phyloP scores from a whole-genome alignment of 176 grass and related monocot species.

The Eragrostis curvula region DNA sequence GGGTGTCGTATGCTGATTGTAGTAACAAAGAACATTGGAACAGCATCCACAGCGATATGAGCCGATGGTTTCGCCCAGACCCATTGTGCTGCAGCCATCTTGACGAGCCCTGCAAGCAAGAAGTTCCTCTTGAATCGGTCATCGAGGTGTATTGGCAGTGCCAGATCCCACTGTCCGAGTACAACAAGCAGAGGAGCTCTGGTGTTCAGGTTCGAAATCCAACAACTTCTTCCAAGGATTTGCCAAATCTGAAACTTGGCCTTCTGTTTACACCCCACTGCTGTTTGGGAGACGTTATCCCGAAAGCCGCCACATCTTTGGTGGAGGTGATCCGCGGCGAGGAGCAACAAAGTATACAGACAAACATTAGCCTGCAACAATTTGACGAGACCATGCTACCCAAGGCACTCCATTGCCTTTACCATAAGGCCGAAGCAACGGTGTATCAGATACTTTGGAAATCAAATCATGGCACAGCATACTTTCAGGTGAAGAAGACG shows the following conservation, averaged over 20 bases:
- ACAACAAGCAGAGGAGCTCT: not conserved
- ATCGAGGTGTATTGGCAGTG: conserved; percentile 10
- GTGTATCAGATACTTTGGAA: conserved; percentile 20
- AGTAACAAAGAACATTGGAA: conserved; percentile 16
- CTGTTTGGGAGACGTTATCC: not conserved
- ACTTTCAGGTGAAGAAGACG: conserved; percentile 1
- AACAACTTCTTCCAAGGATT: not conserved
- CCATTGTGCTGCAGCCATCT: conserved; percentile 5
- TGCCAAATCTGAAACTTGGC: conserved; percentile 5
- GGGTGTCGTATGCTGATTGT: not conserved
- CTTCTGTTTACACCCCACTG: not conserved
- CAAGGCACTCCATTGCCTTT: conserved; percentile 7
- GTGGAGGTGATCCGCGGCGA: conserved; percentile 9
- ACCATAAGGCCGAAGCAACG: not conserved
- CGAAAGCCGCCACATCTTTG: not conserved
- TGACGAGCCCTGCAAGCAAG: not conserved
- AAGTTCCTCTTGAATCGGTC: not conserved
- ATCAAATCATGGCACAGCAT: conserved; percentile 11
- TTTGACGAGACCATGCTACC: conserved; percentile 11
- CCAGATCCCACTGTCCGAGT: not conserved
- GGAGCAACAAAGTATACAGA: not conserved
- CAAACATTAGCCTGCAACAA: not conserved
- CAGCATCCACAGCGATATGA: not conserved
- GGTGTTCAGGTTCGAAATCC: not conserved
- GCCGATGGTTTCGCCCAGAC: conserved; percentile 21